phyloP scores from a whole-genome alignment of 495 filamentous ascomycete genomes.

The Lasiosphaeris hirsuta region DNA sequence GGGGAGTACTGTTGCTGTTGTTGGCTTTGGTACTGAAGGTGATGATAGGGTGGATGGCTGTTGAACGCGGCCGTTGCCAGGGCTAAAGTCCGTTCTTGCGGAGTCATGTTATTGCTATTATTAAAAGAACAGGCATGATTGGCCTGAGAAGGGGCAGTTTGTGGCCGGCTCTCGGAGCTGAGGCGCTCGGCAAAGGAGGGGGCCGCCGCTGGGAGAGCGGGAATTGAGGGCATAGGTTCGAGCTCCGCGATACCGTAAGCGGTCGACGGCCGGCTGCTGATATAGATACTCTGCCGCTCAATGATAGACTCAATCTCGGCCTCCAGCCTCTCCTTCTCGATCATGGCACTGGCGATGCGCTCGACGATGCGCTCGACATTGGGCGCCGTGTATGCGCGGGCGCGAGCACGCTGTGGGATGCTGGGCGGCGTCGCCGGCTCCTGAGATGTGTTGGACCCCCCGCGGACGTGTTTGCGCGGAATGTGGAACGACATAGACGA shows the following conservation, averaged over 20 bases:
- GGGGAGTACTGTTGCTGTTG: background rate
- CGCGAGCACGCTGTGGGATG: slow-evolving; percentile 31
- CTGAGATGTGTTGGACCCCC: slow-evolving; percentile 25
- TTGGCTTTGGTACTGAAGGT: background rate
- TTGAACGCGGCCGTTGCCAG: slow-evolving; percentile 19
- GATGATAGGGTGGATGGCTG: slow-evolving; percentile 13
- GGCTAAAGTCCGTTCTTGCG: slow-evolving; percentile 17
- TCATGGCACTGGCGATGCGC: slow-evolving; percentile 49
- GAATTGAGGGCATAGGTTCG: slow-evolving; percentile 46
- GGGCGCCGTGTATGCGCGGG: slow-evolving; percentile 34
- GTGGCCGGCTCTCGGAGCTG: slow-evolving; percentile 36
- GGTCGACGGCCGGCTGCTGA: slow-evolving; percentile 47
- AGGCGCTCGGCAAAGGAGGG: slow-evolving; percentile 50
- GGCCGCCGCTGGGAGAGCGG: slow-evolving; percentile 43
- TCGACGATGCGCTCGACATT: slow-evolving; percentile 42
- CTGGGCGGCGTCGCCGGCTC: slow-evolving; percentile 21
- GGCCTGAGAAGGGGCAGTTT: slow-evolving; percentile 29
- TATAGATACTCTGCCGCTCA: slow-evolving; percentile 51
- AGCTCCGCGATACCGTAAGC: slow-evolving; percentile 35
- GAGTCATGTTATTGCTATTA: slow-evolving; percentile 13
- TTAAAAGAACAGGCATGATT: background rate
- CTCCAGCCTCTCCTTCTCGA: slow-evolving; percentile 51
- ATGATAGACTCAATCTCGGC: slow-evolving; percentile 51
- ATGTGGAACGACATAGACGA: slow-evolving; percentile 51
- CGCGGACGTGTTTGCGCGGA: slow-evolving; percentile 41